Base-by-base conservation (phyloP, 2,329 filamentous ascomycete genomes). In the Trichoderma koningiopsis region DNA sequence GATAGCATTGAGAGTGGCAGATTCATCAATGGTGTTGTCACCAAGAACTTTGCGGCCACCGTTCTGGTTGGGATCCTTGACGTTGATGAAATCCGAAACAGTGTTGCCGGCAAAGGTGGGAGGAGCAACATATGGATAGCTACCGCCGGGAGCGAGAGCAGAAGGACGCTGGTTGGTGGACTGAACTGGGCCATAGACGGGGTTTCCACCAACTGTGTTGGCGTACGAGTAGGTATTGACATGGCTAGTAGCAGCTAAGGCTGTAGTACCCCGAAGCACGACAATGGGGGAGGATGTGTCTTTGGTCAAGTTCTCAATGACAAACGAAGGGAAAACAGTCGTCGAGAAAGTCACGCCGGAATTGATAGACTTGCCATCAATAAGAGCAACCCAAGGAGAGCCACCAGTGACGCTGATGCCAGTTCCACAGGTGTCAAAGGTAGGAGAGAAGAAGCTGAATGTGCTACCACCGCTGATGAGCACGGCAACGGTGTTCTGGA, bases 261-360 rank as follows among this genome's bases (percentile, higher is more conserved):
- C 70, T 0, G 77, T 81, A 5, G 72, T 73, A 8, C 74, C 74
- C 0, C 76, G 77, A 0, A 77, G 75, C 56, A 79, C 73, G 2
- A 78, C 80, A 37, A 83, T 72, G 69, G 80, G 73, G 16, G 78
- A 79, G 68, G 74, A 72, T 31, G 77, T 81, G 68, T 83, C 81
- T 70, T 82, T 82, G 72, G 71, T 75, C 14, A 83, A 73, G 71
- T 83, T 84, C 56, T 83, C 81, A 29, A 83, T 81, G 7, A 83
- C 59, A 72, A 83, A 80, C 8, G 80, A 82, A 8, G 81, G 81
- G 59, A 74, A 78, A n/a, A 71, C 75, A 2, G 74, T 78, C 0
- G 81, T 82, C 22, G 74, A 70, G 29, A 83, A 78, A 0, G 79
- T 81, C 16, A 81, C 75, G 7, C 81, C 82, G 0, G 81, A 83